Base-by-base conservation (phyloP, 805 yeast species). In the Priceomyces castillae region DNA sequence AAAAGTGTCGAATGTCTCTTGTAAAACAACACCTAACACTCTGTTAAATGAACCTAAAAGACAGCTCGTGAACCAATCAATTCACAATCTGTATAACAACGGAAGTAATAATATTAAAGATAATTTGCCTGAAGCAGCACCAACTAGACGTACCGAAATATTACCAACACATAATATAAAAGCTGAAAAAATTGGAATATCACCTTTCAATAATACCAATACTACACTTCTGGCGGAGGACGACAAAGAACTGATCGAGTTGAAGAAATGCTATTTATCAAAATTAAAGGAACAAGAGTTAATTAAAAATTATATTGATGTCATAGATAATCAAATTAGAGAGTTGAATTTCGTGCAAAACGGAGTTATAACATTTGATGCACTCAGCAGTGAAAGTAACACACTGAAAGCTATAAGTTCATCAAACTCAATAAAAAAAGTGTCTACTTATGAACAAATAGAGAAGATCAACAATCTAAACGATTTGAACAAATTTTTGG, bases 311-410 rank as follows among this genome's bases (percentile, higher is more conserved):
- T 71, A 71, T 44, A 70, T 70, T 36, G 76, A 70, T 20, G 65
- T 69, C 7, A 59, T 71, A 19, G 60, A 64, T 39, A 68, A 67
- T 46, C 76, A 71, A 49, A 71, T 71, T 44, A 69, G 69, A 44
- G 74, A 70, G 46, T 58, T 71, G 26, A 60, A 57, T 37, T 69
- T 71, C 50, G 73, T 70, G 3, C 71, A 69, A 48, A 69, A 65
- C 46, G 76, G 76, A 4, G 72, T 69, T 31, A 69, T 71, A 39
- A 64, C 75, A 0, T 58, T 67, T 41, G 75, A 70, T 50, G 73
- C 74, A 2, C 53, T 70, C 30, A 61, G 59, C 39, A 51, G 58
- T 16, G 49, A 52, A 18, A 35, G 37, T 30, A 33, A 19, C 22
- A 37, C 17, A 18, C 33, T 18, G 14, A 34, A 30, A 31, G 33